Conservation (phyloP, 2,329 filamentous ascomycete species). For the Fusarium sp. region DNA sequence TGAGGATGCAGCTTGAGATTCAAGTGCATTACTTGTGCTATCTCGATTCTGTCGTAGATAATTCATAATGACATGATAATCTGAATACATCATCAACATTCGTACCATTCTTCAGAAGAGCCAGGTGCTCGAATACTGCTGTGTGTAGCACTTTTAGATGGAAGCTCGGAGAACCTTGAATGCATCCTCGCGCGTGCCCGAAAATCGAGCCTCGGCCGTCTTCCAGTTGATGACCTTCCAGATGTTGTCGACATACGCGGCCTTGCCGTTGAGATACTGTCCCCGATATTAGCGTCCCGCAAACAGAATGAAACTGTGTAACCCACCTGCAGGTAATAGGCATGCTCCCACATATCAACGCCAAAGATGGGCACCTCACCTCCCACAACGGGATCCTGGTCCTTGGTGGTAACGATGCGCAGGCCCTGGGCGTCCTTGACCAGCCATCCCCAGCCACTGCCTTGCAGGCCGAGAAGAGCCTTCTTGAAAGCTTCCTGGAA, state of each 20-base stretch:
- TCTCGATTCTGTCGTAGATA: neutral
- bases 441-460: conserved; percentile 90
- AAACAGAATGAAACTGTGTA: neutral
- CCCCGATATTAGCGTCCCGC: conserved; percentile 10
- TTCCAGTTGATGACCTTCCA: conserved; percentile 85
- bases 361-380: conserved; percentile 76
- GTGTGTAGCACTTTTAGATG: conserved; percentile 43
- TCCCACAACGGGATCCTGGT: conserved; percentile 78
- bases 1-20: neutral
- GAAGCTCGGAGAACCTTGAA: conserved; percentile 57
- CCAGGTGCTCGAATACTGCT: neutral
- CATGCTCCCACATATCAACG: conserved; percentile 94
- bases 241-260: conserved; percentile 77
- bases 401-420: conserved; percentile 81
- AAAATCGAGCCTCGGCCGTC: conserved; percentile 70
- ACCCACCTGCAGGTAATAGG: conserved; percentile 81
- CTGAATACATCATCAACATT: neutral
- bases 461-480: conserved; percentile 76
- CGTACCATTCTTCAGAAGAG: neutral
- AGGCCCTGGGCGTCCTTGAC: conserved; percentile 70
- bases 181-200: conserved; percentile 56
- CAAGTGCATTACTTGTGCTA: neutral
- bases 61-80: neutral
- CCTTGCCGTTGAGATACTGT: conserved; percentile 80
- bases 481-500: conserved; percentile 74